Evolutionary conservation across 2,329 filamentous ascomycete species (phyloP).

Genomic region (Fusarium sp.): DNA sequence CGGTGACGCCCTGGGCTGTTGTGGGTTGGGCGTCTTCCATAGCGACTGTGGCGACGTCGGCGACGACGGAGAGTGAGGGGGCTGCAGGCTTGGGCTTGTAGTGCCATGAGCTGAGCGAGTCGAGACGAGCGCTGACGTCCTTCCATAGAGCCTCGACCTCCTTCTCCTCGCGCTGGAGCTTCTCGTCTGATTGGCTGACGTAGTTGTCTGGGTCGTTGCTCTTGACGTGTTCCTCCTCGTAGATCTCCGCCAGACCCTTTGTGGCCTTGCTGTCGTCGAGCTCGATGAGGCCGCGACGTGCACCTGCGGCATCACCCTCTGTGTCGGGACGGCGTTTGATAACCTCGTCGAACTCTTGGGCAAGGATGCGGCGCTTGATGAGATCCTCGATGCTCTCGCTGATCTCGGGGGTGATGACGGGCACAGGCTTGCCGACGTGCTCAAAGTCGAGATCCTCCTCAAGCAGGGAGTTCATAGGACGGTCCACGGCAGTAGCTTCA

Average conservation of each 20-base stretch:
- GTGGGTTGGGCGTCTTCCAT: conserved; percentile 97
- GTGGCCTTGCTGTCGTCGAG: conserved; percentile 90
- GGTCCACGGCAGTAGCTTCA: conserved; percentile 85
- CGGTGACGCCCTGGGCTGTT: conserved; percentile 80
- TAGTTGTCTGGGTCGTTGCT: conserved; percentile 83
- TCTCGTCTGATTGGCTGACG: conserved; percentile 86
- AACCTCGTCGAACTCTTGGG: conserved; percentile 93
- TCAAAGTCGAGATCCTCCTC: conserved; percentile 98
- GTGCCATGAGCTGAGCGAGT: conserved; percentile 92
- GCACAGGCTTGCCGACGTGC: conserved; percentile 92
- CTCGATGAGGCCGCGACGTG: conserved; percentile 81
- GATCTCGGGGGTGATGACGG: conserved; percentile 91
- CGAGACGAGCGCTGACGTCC: conserved; percentile 83
- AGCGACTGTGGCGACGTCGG: conserved; percentile 89
- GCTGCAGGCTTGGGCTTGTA: conserved; percentile 92
- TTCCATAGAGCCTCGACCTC: conserved; percentile 90
- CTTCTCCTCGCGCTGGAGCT: conserved; percentile 83
- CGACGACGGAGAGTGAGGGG: conserved; percentile 86
- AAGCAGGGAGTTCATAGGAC: conserved; percentile 91
- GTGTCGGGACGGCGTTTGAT: conserved; percentile 84
- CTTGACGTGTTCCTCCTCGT: conserved; percentile 92
- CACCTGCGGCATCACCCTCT: conserved; percentile 70
- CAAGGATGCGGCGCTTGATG: conserved; percentile 92
- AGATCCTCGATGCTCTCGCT: conserved; percentile 93
- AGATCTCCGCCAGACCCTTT: conserved; percentile 90